phyloP scores from a whole-genome alignment of 2,329 filamentous ascomycete species.

The Neonectria coccinea region DNA sequence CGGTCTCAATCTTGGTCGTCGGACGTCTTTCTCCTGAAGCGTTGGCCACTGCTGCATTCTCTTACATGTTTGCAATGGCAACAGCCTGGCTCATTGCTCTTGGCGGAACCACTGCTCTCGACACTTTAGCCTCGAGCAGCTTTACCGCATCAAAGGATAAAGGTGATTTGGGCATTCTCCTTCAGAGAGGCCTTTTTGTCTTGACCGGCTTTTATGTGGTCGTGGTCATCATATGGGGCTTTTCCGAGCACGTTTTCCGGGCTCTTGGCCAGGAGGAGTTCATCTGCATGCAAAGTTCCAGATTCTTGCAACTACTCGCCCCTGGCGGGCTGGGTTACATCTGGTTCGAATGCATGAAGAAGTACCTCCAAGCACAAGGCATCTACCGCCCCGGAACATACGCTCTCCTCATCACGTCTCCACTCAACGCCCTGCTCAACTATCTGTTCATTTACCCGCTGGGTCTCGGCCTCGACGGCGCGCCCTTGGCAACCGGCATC shows the following conservation, averaged over 20 bases:
- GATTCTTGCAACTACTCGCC: slow-evolving; percentile 78
- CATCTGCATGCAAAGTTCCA: slow-evolving; percentile 78
- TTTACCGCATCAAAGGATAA: slow-evolving; percentile 86
- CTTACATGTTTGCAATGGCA: slow-evolving; percentile 94
- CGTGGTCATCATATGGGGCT: slow-evolving; percentile 79
- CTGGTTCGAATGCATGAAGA: slow-evolving; percentile 88
- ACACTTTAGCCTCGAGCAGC: slow-evolving; percentile 84
- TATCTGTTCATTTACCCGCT: slow-evolving; percentile 82
- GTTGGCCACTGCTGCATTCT: slow-evolving; percentile 84
- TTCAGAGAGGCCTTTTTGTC: slow-evolving; percentile 82
- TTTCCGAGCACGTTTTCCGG: slow-evolving; percentile 79
- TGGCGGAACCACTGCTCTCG: slow-evolving; percentile 86
- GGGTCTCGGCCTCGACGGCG: slow-evolving; percentile 78
- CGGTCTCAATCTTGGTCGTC: slow-evolving; percentile 82
- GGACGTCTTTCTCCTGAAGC: slow-evolving; percentile 84
- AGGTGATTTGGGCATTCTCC: slow-evolving; percentile 79
- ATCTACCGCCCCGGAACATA: slow-evolving; percentile 88
- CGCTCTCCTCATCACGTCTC: slow-evolving; percentile 84
- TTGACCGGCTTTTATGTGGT: slow-evolving; percentile 78
- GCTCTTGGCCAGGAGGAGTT: slow-evolving; percentile 81
- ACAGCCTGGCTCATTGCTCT: slow-evolving; percentile 89
- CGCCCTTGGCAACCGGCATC: slow-evolving; percentile 84
- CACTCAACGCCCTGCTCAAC: slow-evolving; percentile 83
- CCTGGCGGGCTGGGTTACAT: slow-evolving; percentile 88
- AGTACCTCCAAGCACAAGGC: slow-evolving; percentile 88